Conservation (phyloP, 2,329 filamentous ascomycete species). For the Colletotrichum falcatum region DNA sequence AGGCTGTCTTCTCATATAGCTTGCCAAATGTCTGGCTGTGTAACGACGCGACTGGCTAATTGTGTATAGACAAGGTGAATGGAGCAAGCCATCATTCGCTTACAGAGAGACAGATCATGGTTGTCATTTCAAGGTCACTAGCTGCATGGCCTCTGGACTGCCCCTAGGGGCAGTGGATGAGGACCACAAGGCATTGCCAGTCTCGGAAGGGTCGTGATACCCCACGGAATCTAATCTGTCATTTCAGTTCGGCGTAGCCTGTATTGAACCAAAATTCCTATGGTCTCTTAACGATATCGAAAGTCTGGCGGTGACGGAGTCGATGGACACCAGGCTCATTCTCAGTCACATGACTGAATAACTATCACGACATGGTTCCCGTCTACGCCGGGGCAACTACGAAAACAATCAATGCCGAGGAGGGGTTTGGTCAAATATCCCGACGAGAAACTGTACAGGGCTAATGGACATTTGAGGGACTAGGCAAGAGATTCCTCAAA, state of each 20-base stretch:
- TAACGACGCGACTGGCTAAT: background rate
- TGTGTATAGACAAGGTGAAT: background rate
- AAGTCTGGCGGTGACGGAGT: background rate
- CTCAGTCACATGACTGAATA: background rate
- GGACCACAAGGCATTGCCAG: background rate
- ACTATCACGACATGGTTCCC: background rate
- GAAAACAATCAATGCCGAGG: background rate
- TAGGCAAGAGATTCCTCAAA: background rate
- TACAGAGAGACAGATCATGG: background rate
- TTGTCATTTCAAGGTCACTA: background rate
- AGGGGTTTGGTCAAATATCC: background rate
- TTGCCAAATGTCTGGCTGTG: background rate
- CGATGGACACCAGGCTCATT: background rate
- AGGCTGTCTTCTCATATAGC: background rate
- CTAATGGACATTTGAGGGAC: background rate
- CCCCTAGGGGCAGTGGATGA: background rate
- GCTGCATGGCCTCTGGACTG: background rate
- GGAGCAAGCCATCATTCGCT: background rate
- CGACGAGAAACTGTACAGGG: too few relatives aligned
- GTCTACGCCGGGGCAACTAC: background rate
- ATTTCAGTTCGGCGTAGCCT: background rate
- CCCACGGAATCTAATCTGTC: background rate
- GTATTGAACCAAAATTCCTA: background rate
- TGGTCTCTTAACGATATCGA: background rate
- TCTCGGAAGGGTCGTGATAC: background rate